Evolutionary conservation across 2,329 filamentous ascomycete species (phyloP).

Genomic region (Claviceps paspali): DNA sequence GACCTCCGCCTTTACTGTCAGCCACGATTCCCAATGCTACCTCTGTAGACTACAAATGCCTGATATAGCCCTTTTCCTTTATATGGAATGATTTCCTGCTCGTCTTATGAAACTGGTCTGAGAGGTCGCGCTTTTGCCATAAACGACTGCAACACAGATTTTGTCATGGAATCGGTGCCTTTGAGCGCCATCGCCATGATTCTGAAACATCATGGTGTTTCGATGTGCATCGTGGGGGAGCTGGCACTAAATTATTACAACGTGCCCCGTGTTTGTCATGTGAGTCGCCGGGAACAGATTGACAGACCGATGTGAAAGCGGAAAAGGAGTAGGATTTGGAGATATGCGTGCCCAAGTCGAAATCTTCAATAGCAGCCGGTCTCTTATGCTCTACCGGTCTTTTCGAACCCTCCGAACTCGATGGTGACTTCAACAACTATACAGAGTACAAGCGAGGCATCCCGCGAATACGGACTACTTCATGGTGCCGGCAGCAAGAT

Average conservation of each 20-base stretch:
- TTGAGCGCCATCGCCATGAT: constrained; percentile 1
- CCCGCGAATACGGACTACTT: background rate
- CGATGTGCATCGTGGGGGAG: constrained; percentile 6
- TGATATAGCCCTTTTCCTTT: too few species aligned
- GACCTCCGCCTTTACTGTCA: too few species aligned
- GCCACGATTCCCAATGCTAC: too few species aligned
- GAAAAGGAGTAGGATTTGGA: constrained; percentile 7
- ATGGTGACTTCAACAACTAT: background rate
- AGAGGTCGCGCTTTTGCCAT: too few species aligned
- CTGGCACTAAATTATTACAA: constrained; percentile 9
- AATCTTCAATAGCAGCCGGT: constrained; percentile 4
- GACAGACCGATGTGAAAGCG: background rate
- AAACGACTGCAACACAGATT: too few species aligned
- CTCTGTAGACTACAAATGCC: too few species aligned
- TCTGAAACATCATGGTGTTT: constrained; percentile 5
- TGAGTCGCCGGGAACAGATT: background rate
- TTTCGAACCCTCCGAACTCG: constrained; percentile 1
- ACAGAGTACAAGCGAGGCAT: background rate
- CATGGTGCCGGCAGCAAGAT: background rate
- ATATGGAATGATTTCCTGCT: too few species aligned
- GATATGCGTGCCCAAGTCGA: constrained; percentile 7
- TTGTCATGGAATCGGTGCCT: constrained; percentile 4
- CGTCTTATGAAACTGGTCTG: too few species aligned
- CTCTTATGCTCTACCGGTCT: constrained; percentile 8
- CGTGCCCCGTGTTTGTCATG: constrained; percentile 7